These are phyloP conservation scores for Boletus coccyginus DNA, from an alignment of 768 basidiomycete genomes.

Conservation along the genomic window DNA sequence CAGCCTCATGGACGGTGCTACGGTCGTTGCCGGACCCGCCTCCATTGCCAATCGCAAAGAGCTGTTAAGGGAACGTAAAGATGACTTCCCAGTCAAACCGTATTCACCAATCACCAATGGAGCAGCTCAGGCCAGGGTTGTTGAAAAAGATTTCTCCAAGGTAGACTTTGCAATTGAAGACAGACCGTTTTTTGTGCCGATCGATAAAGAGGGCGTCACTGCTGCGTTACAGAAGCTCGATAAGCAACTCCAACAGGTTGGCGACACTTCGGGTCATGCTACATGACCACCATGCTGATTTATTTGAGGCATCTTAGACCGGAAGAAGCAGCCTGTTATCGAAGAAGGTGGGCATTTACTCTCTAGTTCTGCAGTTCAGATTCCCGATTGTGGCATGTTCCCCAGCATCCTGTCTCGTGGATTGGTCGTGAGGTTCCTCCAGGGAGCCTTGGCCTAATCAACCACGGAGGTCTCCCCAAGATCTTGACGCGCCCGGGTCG, in stretches of 20 bases:
- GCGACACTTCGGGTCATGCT: neutral
- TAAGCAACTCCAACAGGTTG: conserved; percentile 46
- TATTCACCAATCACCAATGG: conserved; percentile 8
- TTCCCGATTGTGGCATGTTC: neutral
- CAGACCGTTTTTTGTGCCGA: conserved; percentile 68
- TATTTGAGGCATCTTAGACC: conserved; percentile 38
- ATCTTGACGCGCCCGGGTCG: conserved; percentile 71
- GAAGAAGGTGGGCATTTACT: conserved; percentile 43
- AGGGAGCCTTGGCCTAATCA: conserved; percentile 70
- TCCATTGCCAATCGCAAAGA: conserved; percentile 26
- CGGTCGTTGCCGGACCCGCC: conserved; percentile 41
- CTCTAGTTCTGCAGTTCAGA: neutral
- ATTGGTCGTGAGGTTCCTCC: conserved; percentile 69
- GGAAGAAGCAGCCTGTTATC: conserved; percentile 59
- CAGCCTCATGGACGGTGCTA: conserved; percentile 42
- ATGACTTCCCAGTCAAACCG: conserved; percentile 23
- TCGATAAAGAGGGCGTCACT: conserved; percentile 64
- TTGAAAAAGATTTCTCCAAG: conserved; percentile 41
- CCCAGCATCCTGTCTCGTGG: conserved; percentile 61
- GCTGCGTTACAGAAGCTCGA: conserved; percentile 71
- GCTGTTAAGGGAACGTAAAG: conserved; percentile 16
- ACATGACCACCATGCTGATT: conserved; percentile 2
- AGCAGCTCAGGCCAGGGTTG: conserved; percentile 10
- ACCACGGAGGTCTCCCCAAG: conserved; percentile 81
- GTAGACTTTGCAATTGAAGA: conserved; percentile 53